Evolutionary conservation across 2,329 filamentous ascomycete species (phyloP).

Genomic region (Xylariaceae sp.): DNA sequence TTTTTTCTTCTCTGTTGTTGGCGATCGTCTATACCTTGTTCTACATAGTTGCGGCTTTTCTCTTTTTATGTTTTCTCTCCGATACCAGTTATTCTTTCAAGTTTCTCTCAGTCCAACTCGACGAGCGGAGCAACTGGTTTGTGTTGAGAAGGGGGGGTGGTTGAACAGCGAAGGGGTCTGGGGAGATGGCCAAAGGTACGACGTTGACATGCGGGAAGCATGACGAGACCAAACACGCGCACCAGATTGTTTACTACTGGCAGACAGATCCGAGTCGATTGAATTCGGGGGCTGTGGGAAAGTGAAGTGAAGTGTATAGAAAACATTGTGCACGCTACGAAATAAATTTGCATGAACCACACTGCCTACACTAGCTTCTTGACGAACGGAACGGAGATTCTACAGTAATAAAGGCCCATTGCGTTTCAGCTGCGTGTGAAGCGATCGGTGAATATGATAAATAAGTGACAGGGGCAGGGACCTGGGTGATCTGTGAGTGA

Average conservation of each 20-base stretch:
- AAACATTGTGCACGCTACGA: conserved; percentile 15
- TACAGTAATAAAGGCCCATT: too few species aligned
- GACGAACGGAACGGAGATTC: too few species aligned
- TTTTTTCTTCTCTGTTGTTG: conserved; percentile 19
- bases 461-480: too few species aligned
- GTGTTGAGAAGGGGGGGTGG: conserved; percentile 17
- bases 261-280: conserved; percentile 18
- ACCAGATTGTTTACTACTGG: conserved; percentile 29
- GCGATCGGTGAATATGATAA: too few species aligned
- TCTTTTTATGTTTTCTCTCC: conserved; percentile 20
- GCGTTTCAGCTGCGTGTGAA: too few species aligned
- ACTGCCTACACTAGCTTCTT: background rate
- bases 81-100: conserved; percentile 7
- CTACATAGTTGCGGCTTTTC: conserved; percentile 39
- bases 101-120: conserved; percentile 1
- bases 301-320: conserved; percentile 28
- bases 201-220: conserved; percentile 3
- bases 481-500: too few species aligned
- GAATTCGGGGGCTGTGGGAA: conserved; percentile 20
- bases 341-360: conserved; percentile 27
- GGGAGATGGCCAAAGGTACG: conserved; percentile 1
- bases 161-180: conserved; percentile 22
- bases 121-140: conserved; percentile 24
- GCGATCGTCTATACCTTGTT: conserved; percentile 50
- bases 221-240: conserved; percentile 21